Percentiles rank a stretch among this genome's conserved stretches.
phyloP scores from a whole-genome alignment of 164 flowering plant genomes.

The Tetrastigma voinierianum region DNA sequence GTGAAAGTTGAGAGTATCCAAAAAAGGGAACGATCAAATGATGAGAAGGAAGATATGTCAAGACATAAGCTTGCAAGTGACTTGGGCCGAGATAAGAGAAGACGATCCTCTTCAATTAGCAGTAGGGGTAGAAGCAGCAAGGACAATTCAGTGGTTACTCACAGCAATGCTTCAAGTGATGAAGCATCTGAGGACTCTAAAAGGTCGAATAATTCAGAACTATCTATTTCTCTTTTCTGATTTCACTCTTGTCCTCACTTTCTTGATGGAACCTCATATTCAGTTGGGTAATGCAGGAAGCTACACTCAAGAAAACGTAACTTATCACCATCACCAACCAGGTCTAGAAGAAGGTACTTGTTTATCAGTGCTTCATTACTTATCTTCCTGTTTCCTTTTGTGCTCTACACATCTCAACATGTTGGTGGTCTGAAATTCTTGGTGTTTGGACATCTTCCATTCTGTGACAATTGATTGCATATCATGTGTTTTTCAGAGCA shows the following conservation, averaged over 20 bases:
- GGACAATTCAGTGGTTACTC: conserved; percentile 38
- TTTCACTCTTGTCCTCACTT: neutral
- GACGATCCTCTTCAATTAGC: conserved; percentile 54
- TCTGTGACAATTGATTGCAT: too few relatives aligned
- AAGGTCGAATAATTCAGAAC: conserved; percentile 37
- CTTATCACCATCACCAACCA: conserved; percentile 64
- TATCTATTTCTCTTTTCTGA: neutral
- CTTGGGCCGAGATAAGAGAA: conserved; percentile 58
- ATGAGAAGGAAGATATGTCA: conserved; percentile 56
- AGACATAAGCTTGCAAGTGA: conserved; percentile 47
- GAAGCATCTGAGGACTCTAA: conserved; percentile 63
- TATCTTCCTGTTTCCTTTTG: neutral
- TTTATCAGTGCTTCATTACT: neutral
- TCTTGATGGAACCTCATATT: conserved; percentile 13
- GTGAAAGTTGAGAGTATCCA: conserved; percentile 42
- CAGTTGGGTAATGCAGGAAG: conserved; percentile 46
- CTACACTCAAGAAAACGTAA: conserved; percentile 42
- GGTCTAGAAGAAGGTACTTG: conserved; percentile 67
- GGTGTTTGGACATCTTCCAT: neutral
- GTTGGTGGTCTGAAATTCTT: neutral
- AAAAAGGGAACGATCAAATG: conserved; percentile 50
- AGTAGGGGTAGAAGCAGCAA: conserved; percentile 57
- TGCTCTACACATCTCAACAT: neutral
- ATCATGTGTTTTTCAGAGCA: too few relatives aligned
- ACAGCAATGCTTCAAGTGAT: conserved; percentile 52